Evolutionary conservation across 2,329 filamentous ascomycete genomes (phyloP).

Genomic region (Clonostachys rosea): DNA sequence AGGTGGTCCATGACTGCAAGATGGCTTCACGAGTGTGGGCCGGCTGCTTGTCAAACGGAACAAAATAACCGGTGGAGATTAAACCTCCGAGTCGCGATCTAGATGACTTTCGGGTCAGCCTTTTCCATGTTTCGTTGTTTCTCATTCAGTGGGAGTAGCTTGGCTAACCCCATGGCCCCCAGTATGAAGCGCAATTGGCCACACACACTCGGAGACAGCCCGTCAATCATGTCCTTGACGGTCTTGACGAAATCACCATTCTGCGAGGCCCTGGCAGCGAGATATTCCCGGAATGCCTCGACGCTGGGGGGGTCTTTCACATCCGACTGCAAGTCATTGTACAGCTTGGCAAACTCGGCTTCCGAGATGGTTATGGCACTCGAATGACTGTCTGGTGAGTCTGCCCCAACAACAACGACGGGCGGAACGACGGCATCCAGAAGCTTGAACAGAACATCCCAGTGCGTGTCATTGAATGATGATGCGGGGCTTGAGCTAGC

Average conservation of each 20-base stretch:
- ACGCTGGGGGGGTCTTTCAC: no score
- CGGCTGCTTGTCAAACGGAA: conserved; percentile 57
- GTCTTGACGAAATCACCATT: neutral
- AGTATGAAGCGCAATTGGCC: no score
- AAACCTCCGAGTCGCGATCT: conserved; percentile 61
- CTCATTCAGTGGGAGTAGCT: no score
- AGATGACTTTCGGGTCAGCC: neutral
- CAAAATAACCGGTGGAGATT: conserved; percentile 62
- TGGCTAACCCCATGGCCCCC: no score
- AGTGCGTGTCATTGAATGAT: conserved; percentile 26
- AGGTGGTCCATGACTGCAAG: conserved; percentile 54
- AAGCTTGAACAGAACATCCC: conserved; percentile 48
- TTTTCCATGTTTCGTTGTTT: no score
- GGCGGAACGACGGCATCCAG: conserved; percentile 56
- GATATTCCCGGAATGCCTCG: neutral
- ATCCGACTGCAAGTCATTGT: conserved; percentile 19
- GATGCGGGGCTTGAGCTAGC: no score
- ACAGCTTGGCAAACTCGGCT: conserved; percentile 38
- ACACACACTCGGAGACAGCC: no score
- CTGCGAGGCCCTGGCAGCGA: neutral
- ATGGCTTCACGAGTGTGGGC: conserved; percentile 56
- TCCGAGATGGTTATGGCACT: conserved; percentile 35
- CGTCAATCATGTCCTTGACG: neutral
- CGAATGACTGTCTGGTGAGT: conserved; percentile 14
- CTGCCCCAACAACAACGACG: conserved; percentile 32